Conservation (phyloP, 768 basidiomycete genomes). For the Termitomyces sp. region DNA sequence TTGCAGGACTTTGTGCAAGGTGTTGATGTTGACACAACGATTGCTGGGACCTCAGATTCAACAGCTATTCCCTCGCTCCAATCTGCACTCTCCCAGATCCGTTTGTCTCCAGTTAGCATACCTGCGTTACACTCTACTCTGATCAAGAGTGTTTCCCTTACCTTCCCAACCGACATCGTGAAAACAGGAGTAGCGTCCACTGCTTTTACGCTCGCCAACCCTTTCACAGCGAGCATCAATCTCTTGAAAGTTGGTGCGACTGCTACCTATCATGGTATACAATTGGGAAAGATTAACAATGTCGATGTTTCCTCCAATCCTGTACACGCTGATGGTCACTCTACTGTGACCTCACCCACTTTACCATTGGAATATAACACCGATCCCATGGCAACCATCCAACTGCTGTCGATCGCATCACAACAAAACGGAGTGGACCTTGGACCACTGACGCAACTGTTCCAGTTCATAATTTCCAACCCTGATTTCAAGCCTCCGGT, state of each 20-base stretch:
- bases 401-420: constrained; percentile 44
- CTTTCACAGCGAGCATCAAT: constrained; percentile 70
- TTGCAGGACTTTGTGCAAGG: constrained; percentile 71
- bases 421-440: constrained; percentile 50
- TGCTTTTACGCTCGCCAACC: constrained; percentile 55
- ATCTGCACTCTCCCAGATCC: constrained; percentile 53
- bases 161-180: constrained; percentile 58
- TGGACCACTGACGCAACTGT: constrained; percentile 51
- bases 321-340: constrained; percentile 55
- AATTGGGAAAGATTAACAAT: constrained; percentile 52
- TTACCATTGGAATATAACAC: constrained; percentile 62
- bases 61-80: constrained; percentile 59
- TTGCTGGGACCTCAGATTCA: constrained; percentile 47
- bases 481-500: constrained; percentile 50
- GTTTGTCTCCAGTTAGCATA: constrained; percentile 54
- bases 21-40: constrained; percentile 45
- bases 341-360: constrained; percentile 45
- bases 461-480: constrained; percentile 46
- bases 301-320: constrained; percentile 51
- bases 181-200: constrained; percentile 54
- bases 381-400: constrained; percentile 55
- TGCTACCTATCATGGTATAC: constrained; percentile 49
- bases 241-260: constrained; percentile 47
- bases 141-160: constrained; percentile 47
- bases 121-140: constrained; percentile 60